Evolutionary conservation across 1,284 basidiomycete genomes (phyloP).

Genomic region (Rhodotorula sp.): DNA sequence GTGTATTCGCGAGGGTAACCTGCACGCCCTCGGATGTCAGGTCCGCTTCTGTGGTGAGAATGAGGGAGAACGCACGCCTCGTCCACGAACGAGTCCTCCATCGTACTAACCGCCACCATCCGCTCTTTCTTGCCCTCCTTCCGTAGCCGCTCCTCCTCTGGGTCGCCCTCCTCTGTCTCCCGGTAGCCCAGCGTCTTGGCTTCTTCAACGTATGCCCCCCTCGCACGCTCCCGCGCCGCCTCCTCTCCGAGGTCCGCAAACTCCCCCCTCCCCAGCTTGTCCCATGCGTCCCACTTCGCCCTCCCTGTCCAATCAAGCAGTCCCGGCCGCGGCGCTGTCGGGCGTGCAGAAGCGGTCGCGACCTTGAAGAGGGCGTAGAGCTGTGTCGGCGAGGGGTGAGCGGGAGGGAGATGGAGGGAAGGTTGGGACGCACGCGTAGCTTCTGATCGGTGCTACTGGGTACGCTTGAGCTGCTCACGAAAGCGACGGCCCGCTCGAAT

Average conservation of each 20-base stretch:
- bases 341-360: slow-evolving; percentile 62
- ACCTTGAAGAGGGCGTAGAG: slow-evolving; percentile 84
- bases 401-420: background rate
- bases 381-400: slow-evolving; percentile 54
- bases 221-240: background rate
- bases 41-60: background rate
- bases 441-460: slow-evolving; percentile 17
- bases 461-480: background rate
- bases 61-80: slow-evolving; percentile 20
- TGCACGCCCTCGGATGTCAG: background rate
- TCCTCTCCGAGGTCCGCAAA: slow-evolving; percentile 22
- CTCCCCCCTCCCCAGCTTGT: slow-evolving; percentile 55
- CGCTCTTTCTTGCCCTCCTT: slow-evolving; percentile 65
- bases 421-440: slow-evolving; percentile 9
- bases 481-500: slow-evolving; percentile 23
- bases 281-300: slow-evolving; percentile 89
- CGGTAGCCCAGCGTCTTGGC: background rate
- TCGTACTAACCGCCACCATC: slow-evolving; percentile 70
- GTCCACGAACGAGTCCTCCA: slow-evolving; percentile 70
- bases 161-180: slow-evolving; percentile 51
- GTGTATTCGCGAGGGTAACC: slow-evolving; percentile 56
- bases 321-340: slow-evolving; percentile 67
- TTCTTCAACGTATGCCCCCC: background rate
- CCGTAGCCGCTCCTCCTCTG: slow-evolving; percentile 72
- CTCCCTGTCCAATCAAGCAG: slow-evolving; percentile 76